Evolutionary conservation across 345 rosid species (phyloP), one percentile per base, ranked within the genome.

Genomic region (Ailanthus altissimus): DNA sequence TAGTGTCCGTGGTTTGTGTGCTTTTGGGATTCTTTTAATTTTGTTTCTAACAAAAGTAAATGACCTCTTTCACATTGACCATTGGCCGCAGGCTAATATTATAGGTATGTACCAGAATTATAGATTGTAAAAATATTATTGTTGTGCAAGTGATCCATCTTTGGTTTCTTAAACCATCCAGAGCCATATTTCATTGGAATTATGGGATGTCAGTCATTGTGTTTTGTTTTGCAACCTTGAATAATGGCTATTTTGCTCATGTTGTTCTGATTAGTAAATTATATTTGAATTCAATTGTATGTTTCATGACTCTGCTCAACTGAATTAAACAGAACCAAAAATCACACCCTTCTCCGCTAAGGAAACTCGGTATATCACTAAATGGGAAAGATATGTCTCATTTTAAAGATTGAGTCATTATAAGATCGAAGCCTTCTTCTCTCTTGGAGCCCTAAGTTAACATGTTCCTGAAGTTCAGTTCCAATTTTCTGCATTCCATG

Each of bases 261-360:
- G 20, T 50, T 50, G 4, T 20, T 53, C n/a, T 63, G 16, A 58
- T 23, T 57, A n/a, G 66, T 9, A 50, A n/a, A 54, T 46, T 16
- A 2, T 26, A 14, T 32, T 28, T 60, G 50, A 50, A 46, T 73
- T 21, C 43, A 13, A 8, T 45, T 10, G 63, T n/a, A 53, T 73
- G 21, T 15, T 21, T 70, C 47, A 46, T 77, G 72, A 47, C 21
- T 69, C 47, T 61, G 57, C n/a, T 58, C 20, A 72, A 28, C 47
- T 65, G 56, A 74, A 56, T 49, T 13, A 58, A 61, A 59, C 8
- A 15, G 23, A 62, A 60, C 4, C 10, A 16, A 28, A 26, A 74
- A 18, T 20, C 50, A 36, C 18, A 7, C 6, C 40, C 13, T n/a
- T 61, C 62, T 63, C 36, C 25, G n/a, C 47, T 0, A 20, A 2